Conservation (phyloP, 2,329 filamentous ascomycete species). For the Aureobasidium sp. region DNA sequence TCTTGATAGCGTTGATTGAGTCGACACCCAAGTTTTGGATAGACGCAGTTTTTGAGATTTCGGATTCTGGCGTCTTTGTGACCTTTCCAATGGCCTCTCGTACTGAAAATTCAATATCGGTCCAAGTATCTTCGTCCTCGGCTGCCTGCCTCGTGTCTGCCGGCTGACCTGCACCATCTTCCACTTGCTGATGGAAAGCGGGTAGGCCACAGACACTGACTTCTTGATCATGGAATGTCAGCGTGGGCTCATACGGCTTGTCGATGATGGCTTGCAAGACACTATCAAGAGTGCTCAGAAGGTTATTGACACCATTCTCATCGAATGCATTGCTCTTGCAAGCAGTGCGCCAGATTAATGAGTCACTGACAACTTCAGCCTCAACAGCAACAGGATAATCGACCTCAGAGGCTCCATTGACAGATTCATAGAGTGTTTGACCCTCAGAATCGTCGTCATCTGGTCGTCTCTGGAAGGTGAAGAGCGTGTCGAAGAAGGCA, state of each 20-base stretch:
- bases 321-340: constrained; percentile 54
- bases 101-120: constrained; percentile 34
- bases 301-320: constrained; percentile 35
- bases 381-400: constrained; percentile 81
- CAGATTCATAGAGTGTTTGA: constrained; percentile 51
- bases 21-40: constrained; percentile 84
- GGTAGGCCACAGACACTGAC: constrained; percentile 62
- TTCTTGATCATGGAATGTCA: constrained; percentile 46
- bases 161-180: not conserved
- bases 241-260: constrained; percentile 42
- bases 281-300: constrained; percentile 55
- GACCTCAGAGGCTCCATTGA: constrained; percentile 58
- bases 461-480: constrained; percentile 56
- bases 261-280: constrained; percentile 53
- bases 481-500: constrained; percentile 55
- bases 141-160: not conserved
- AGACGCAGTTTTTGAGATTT: constrained; percentile 56
- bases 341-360: constrained; percentile 64
- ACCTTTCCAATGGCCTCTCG: constrained; percentile 46
- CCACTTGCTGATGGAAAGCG: constrained; percentile 29
- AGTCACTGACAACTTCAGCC: constrained; percentile 55
- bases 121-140: constrained; percentile 23
- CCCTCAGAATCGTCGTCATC: constrained; percentile 24
- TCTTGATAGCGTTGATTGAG: constrained; percentile 86
- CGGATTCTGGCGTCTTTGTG: constrained; percentile 51